phyloP scores from a whole-genome alignment of 73 alveolate genomes.

The Paramecium bursaria region DNA sequence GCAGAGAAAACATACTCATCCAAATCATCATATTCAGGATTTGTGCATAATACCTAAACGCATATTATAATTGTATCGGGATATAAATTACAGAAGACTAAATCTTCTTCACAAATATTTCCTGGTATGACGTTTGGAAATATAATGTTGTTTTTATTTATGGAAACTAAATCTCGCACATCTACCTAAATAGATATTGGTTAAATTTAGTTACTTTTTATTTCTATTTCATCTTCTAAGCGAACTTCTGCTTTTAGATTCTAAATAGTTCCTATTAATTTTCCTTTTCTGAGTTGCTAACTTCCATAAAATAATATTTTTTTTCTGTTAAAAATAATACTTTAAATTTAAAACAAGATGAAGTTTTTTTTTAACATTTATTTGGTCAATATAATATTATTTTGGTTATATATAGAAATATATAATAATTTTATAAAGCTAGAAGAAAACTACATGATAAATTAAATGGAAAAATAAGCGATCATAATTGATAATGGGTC shows the following conservation, averaged over 20 bases:
- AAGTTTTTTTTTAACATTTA: no score
- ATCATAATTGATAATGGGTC: no score
- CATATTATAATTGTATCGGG: slow-evolving; percentile 16
- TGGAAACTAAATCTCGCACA: background rate
- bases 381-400: no score
- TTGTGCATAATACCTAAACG: slow-evolving; percentile 44
- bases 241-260: slow-evolving; percentile 11
- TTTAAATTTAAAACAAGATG: background rate
- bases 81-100: slow-evolving; percentile 19
- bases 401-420: no score
- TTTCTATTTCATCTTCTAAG: slow-evolving; percentile 42
- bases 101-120: slow-evolving; percentile 56
- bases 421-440: no score
- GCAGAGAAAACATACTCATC: slow-evolving; percentile 68
- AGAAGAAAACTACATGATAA: no score
- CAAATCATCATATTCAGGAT: slow-evolving; percentile 67
- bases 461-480: no score
- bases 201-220: background rate
- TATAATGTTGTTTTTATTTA: background rate
- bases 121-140: slow-evolving; percentile 43
- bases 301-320: background rate
- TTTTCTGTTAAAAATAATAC: background rate
- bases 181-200: background rate
- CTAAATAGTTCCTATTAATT: slow-evolving; percentile 42
- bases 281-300: slow-evolving; percentile 10